A percentile compares a stretch with the other conserved stretches of the same genome.
phyloP scores from a whole-genome alignment of 2,329 filamentous ascomycete species.

The Pyrenophora graminea region DNA sequence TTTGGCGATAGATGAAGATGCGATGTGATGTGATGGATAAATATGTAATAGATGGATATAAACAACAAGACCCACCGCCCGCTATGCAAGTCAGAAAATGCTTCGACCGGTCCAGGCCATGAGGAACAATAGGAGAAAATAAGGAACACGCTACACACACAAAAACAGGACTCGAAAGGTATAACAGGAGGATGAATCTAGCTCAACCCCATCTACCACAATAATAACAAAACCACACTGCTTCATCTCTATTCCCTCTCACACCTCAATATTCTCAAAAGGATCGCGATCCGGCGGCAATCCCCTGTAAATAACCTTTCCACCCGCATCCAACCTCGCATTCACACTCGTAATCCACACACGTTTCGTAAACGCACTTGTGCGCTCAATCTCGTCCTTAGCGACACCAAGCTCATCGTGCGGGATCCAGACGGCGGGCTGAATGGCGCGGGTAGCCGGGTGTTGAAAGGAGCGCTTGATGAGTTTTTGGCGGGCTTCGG shows the following conservation, averaged over 20 bases:
- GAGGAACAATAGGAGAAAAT: no score
- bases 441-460: constrained; percentile 77
- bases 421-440: constrained; percentile 93
- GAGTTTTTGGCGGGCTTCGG: constrained; percentile 83
- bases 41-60: no score
- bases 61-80: no score
- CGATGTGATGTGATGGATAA: no score
- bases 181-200: no score
- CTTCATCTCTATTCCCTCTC: no score
- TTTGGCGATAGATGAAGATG: no score
- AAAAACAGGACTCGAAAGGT: no score
- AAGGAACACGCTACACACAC: no score
- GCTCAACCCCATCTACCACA: neutral
- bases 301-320: constrained; percentile 78
- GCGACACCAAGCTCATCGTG: constrained; percentile 87
- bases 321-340: constrained; percentile 82
- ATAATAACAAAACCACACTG: neutral
- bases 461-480: constrained; percentile 91
- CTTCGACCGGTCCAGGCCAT: no score
- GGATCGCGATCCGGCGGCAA: constrained; percentile 76
- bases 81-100: no score
- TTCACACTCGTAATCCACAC: constrained; percentile 96
- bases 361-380: constrained; percentile 69
- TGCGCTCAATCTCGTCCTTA: constrained; percentile 85
- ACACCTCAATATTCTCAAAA: constrained; percentile 46